Conservation (phyloP, 2,329 filamentous ascomycete species). For the Cytospora piceicola region DNA sequence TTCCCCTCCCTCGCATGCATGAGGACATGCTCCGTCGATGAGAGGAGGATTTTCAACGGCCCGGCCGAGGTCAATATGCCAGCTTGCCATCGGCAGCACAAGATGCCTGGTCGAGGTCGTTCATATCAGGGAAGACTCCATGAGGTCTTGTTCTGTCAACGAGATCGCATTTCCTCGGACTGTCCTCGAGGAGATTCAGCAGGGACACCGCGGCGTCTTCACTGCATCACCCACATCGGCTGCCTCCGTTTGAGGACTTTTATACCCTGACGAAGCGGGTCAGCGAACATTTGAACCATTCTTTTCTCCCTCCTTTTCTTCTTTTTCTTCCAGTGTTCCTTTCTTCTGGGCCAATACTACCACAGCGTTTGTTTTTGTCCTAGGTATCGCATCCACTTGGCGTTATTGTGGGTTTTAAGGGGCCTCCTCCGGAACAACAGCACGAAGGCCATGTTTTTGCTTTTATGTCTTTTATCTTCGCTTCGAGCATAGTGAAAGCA, state of each 20-base stretch:
- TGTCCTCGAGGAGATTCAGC: no score
- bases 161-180: no score
- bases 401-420: neutral
- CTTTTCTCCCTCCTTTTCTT: neutral
- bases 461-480: neutral
- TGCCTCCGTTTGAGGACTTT: no score
- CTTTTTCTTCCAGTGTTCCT: neutral
- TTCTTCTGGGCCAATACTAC: neutral
- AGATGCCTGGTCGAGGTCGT: no score
- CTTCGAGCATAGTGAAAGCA: conserved; percentile 10
- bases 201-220: no score
- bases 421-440: conserved; percentile 5
- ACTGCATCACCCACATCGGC: no score
- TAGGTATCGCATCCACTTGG: conserved; percentile 9
- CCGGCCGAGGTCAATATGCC: neutral
- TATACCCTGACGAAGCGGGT: neutral
- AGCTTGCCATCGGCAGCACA: no score
- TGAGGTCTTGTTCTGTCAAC: no score
- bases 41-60: conserved; percentile 39
- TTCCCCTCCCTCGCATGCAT: conserved; percentile 52
- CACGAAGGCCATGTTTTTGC: neutral
- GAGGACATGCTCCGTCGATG: conserved; percentile 51
- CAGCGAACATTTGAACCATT: neutral
- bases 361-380: neutral
- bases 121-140: no score